Percentiles rank a stretch among this genome's conserved stretches.
phyloP scores from a whole-genome alignment of 2,329 filamentous ascomycete genomes.

The Blastomyces gilchristii region DNA sequence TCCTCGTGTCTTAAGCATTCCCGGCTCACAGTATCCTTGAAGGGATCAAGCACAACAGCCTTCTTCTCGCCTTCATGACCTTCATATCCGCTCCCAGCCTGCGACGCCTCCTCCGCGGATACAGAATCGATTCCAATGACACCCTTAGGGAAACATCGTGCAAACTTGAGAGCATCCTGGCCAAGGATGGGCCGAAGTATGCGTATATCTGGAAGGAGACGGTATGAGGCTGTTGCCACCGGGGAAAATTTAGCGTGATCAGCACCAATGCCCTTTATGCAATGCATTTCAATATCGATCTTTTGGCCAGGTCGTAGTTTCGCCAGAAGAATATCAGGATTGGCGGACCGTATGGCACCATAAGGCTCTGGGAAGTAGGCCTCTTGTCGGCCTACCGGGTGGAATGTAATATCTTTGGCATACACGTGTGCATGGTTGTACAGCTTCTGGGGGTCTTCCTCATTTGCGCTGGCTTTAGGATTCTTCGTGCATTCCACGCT shows the following conservation, averaged over 20 bases:
- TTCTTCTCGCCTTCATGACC: slow-evolving; percentile 70
- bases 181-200: slow-evolving; percentile 79
- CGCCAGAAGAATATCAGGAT: slow-evolving; percentile 87
- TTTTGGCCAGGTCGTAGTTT: slow-evolving; percentile 87
- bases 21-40: slow-evolving; percentile 90
- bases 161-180: slow-evolving; percentile 78
- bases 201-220: slow-evolving; percentile 76
- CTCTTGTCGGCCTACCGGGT: slow-evolving; percentile 62
- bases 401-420: slow-evolving; percentile 65
- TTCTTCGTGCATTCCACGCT: slow-evolving; percentile 74
- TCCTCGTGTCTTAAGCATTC: slow-evolving; percentile 86
- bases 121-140: slow-evolving; percentile 74
- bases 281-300: slow-evolving; percentile 80
- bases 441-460: slow-evolving; percentile 71
- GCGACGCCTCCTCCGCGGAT: slow-evolving; percentile 53
- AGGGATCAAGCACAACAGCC: slow-evolving; percentile 76
- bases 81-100: slow-evolving; percentile 55
- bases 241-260: slow-evolving; percentile 98
- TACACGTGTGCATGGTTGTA: slow-evolving; percentile 82
- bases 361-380: slow-evolving; percentile 49
- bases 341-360: slow-evolving; percentile 63
- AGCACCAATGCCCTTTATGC: slow-evolving; percentile 83
- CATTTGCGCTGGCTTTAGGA: slow-evolving; percentile 56
- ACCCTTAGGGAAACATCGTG: slow-evolving; percentile 75
- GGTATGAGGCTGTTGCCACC: slow-evolving; percentile 87